Conservation (phyloP, 352 stramenopile genomes). For the Globisporangium cystogenes region DNA sequence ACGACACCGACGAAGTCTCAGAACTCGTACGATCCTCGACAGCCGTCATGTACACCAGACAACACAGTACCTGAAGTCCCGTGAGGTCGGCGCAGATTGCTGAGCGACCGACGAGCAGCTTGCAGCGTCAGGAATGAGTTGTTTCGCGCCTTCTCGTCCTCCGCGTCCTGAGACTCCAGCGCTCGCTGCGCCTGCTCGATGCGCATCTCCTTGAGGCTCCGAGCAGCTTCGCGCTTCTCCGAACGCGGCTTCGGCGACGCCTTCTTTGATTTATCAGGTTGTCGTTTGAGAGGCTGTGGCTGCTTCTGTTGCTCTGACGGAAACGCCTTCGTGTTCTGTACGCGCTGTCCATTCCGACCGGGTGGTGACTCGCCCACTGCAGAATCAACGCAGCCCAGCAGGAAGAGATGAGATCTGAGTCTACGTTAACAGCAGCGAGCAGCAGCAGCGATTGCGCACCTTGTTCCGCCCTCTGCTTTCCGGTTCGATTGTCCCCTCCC, state of each 20-base stretch:
- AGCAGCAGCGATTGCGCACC: neutral
- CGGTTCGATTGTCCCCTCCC: too few relatives aligned
- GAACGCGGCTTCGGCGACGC: neutral
- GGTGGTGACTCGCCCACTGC: neutral
- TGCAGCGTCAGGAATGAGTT: neutral
- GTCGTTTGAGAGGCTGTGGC: neutral
- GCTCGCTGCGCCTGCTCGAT: slow-evolving; percentile 14
- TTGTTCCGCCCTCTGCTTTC: neutral
- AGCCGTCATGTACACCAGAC: neutral
- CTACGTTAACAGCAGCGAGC: neutral
- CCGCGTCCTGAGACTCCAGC: slow-evolving; percentile 1
- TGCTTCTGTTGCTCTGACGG: neutral
- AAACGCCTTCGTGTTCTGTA: neutral
- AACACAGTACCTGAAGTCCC: neutral
- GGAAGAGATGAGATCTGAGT: neutral
- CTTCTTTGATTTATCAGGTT: neutral
- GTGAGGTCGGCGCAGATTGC: slow-evolving; percentile 1
- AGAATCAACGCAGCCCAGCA: neutral
- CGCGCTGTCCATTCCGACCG: neutral
- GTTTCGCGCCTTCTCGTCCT: slow-evolving; percentile 3
- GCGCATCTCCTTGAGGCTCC: slow-evolving; percentile 11
- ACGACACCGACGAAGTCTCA: too few relatives aligned
- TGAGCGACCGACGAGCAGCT: neutral
- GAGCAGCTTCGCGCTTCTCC: slow-evolving; percentile 5
- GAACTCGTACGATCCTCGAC: neutral